Evolutionary conservation across 345 rosid species (phyloP).

Genomic region (Populus tremula): DNA sequence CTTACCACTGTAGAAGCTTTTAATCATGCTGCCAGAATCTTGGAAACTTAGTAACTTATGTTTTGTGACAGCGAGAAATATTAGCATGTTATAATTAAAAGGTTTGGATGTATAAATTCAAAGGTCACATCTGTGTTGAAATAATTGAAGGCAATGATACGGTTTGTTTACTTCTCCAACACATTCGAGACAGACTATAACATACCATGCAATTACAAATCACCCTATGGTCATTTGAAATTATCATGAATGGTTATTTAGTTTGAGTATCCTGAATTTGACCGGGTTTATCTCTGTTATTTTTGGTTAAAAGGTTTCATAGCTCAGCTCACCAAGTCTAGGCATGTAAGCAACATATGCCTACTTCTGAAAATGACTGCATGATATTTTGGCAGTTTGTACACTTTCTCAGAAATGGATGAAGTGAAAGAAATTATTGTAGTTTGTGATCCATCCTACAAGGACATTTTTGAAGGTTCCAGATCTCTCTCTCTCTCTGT

Average conservation of each 20-base stretch:
- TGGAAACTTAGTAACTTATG: not conserved
- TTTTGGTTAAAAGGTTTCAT: not conserved
- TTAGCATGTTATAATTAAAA: not conserved
- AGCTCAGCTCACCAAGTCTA: not conserved
- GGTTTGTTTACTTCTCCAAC: no score
- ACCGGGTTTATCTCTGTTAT: not conserved
- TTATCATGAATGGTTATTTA: no score
- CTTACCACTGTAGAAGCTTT: not conserved
- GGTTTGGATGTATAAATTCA: not conserved
- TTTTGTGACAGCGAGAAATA: no score
- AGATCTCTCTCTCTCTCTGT: constrained; percentile 10
- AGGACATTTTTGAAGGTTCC: constrained; percentile 82
- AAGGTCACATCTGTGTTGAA: no score
- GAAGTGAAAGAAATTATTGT: constrained; percentile 89
- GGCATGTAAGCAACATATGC: not conserved
- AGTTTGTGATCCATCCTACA: constrained; percentile 94
- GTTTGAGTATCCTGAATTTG: not conserved
- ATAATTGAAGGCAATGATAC: no score
- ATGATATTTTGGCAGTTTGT: constrained; percentile 50
- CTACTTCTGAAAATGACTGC: constrained; percentile 4
- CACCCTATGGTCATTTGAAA: no score
- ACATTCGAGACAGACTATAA: no score
- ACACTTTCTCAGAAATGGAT: constrained; percentile 68
- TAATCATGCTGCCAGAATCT: not conserved
- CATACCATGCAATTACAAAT: no score